A percentile compares a stretch with the other conserved stretches of the same genome.
Evolutionary conservation across 2,329 filamentous ascomycete species (phyloP).

Genomic region (Whalleya microplaca): DNA sequence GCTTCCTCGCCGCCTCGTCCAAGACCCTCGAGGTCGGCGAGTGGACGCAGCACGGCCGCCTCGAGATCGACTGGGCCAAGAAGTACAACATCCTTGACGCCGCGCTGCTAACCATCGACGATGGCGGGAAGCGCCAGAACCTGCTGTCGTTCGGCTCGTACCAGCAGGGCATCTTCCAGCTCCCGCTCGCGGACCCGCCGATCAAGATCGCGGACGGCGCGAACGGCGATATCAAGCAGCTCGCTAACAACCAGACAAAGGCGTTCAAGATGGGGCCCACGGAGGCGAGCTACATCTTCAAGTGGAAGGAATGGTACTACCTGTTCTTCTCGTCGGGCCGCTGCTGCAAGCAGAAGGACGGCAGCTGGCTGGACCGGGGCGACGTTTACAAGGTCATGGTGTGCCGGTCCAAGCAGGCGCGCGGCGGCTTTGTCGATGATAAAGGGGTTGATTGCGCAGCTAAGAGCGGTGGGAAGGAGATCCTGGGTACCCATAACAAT

Average conservation of each 20-base stretch:
- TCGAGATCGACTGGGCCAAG: constrained; percentile 27
- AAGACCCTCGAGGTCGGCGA: constrained; percentile 24
- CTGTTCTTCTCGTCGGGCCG: constrained; percentile 30
- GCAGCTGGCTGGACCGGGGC: constrained; percentile 20
- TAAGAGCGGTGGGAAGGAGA: constrained; percentile 23
- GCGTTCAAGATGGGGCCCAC: constrained; percentile 18
- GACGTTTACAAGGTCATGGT: constrained; percentile 31
- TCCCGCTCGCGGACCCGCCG: constrained; percentile 26
- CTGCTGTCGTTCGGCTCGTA: constrained; percentile 30
- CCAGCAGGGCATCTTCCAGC: constrained; percentile 30
- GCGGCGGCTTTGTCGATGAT: constrained; percentile 22
- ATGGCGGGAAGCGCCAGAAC: constrained; percentile 11
- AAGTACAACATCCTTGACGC: constrained; percentile 31
- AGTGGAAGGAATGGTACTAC: constrained; percentile 24
- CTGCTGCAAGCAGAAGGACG: constrained; percentile 21
- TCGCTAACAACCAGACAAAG: constrained; percentile 27
- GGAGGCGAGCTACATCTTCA: constrained; percentile 24
- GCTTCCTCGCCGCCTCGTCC: constrained; percentile 22
- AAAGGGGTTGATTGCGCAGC: constrained; percentile 21
- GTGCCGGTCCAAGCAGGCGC: constrained; percentile 24
- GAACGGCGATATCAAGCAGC: constrained; percentile 16
- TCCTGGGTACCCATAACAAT: constrained; percentile 23
- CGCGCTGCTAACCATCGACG: constrained; percentile 19
- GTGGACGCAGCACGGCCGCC: constrained; percentile 24
- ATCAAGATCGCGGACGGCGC: constrained; percentile 16